Evolutionary conservation across 2,329 filamentous ascomycete species (phyloP), one percentile per base, ranked within the genome.

Genomic region (Arthrobotrys megalospora): DNA sequence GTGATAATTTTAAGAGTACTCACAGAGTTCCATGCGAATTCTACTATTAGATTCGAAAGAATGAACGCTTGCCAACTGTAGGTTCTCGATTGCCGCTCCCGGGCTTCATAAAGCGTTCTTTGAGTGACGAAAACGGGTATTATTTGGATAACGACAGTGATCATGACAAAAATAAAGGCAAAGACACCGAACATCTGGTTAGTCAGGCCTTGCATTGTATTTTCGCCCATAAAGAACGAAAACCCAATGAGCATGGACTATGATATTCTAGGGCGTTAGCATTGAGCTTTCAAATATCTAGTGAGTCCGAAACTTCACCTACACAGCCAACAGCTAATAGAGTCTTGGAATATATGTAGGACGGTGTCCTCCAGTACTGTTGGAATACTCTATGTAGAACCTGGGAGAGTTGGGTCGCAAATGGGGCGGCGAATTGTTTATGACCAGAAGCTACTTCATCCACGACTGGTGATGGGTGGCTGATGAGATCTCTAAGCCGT

Each of bases 321-420:
- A 66, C 85, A 38, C 88, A 85, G 14, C 90, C 85, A 19, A 88
- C 85, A 82, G 90, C 93, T n/a, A 96, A 90, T 0, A 88, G 85
- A 0, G 87, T 83, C 86, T 97, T 97, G 81, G 92, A 91, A 86
- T 95, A 96, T 84, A 97, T 94, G 86, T 97, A 97, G 4, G 90
- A 88, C 0, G 94, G 94, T 0, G 91, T 94, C 76, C 94, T 91
- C 93, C 94, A 97, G 88, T 96, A 96, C 84, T 97, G 93, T 83
- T 94, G 89, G 86, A 96, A 96, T 28, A 95, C 91, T 82, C 94
- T 92, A 80, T 88, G 83, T 14, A 89, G 87, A 71, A 93, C 92
- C 82, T 91, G 87, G 68, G 84, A 85, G 43, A 95, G 85, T 84
- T 97, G 94, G 6, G 86, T 82, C 48, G 81, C 82, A 83, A 96